Base-by-base conservation (phyloP, 2,329 filamentous ascomycete species). In the Lasiodiplodia theobromae region DNA sequence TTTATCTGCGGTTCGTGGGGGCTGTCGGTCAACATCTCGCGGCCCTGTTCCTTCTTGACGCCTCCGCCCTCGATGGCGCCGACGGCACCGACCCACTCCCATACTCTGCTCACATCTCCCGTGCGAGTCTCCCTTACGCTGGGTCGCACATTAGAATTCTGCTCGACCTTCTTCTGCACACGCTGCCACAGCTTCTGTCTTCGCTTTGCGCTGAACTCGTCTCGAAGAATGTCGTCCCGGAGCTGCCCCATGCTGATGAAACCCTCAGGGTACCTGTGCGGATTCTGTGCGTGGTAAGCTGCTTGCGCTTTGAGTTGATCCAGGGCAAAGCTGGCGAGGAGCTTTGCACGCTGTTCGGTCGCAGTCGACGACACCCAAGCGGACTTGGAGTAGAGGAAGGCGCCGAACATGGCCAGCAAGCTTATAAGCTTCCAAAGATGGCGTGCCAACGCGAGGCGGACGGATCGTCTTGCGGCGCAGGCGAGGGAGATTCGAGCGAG, bases 221-320 rank as follows among this genome's bases (percentile, higher is more conserved):
- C 88, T 23, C 95, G 86, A 49, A 99, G 84, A 3, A 99, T 91
- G 76, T 98, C 95, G 76, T 99, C 96, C 69, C 96, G 87, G 66
- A 99, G 83, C 77, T 98, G 96, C 0, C 92, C 92, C 73, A 97
- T 87, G 75, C 93, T 92, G 70, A 99, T 87, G 82, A 92, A 97
- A 1, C 90, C 86, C 71, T 97, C 94, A 21, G 89, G 87, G 64
- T 86, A 90, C 70, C 78, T 86, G 78, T 77, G 89, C 77, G 79
- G 88, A 54, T 89, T 88, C 64, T 86, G 83, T 23, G 85, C 89
- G 70, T 94, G 91, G n/a, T 95, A 82, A 71, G 92, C 90, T 70
- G 95, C 96, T 77, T 98, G 95, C 44, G 87, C 89, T 12, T 92
- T 91, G 18, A 99, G 87, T 56, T 93, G 88, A 73, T 94, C 91